Conservation (phyloP, 1,139 yeast genomes). For the Protomyces inouyei region DNA sequence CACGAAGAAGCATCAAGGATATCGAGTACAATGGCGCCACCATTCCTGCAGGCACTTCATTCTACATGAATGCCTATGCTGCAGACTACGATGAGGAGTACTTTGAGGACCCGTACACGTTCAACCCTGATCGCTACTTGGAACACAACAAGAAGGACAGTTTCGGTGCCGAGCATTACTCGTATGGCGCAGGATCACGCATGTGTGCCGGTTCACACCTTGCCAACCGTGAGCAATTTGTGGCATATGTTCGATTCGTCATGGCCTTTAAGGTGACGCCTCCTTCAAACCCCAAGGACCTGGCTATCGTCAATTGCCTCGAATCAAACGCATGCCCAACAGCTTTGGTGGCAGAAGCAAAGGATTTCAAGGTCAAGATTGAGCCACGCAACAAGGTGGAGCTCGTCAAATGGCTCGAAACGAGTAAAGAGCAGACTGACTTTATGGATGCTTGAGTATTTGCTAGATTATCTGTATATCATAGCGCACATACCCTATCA, state of each 20-base stretch:
- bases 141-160: conserved; percentile 38
- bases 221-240: conserved; percentile 55
- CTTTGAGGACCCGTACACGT: conserved; percentile 48
- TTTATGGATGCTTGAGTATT: background rate
- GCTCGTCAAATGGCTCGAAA: background rate
- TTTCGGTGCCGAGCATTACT: conserved; percentile 43
- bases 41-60: conserved; percentile 53
- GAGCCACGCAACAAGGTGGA: background rate
- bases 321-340: conserved; percentile 28
- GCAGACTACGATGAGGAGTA: conserved; percentile 57
- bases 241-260: conserved; percentile 27
- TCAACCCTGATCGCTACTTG: conserved; percentile 53
- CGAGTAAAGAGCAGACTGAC: background rate
- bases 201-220: conserved; percentile 58
- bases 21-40: conserved; percentile 42
- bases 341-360: conserved; percentile 35
- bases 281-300: background rate
- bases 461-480: background rate
- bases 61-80: conserved; percentile 64
- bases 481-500: background rate
- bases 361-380: conserved; percentile 31
- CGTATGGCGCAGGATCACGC: conserved; percentile 62
- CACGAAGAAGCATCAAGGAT: conserved; percentile 53
- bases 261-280: background rate
- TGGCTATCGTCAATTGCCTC: background rate